Conservation (phyloP, 2,329 filamentous ascomycete species). For the Aspergillus ustus region DNA sequence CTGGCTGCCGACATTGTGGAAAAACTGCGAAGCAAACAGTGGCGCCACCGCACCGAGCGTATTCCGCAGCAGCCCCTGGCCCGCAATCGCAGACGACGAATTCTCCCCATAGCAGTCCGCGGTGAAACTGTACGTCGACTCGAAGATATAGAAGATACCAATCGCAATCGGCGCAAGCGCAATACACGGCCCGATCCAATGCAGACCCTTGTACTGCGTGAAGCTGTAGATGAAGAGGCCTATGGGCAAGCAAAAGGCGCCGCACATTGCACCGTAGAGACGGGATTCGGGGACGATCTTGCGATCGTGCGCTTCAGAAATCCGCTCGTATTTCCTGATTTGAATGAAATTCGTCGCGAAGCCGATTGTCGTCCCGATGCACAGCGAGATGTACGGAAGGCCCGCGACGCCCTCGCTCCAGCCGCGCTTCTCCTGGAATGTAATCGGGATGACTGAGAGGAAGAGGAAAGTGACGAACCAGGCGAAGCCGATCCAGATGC, state of each 20-base stretch:
- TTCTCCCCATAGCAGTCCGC: conserved; percentile 58
- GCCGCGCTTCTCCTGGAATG: conserved; percentile 57
- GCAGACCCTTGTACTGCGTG: conserved; percentile 55
- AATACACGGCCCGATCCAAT: conserved; percentile 56
- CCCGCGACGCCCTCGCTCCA: conserved; percentile 57
- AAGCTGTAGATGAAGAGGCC: conserved; percentile 60
- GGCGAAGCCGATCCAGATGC: conserved; percentile 58
- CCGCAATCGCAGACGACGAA: conserved; percentile 49
- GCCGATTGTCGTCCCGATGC: conserved; percentile 54
- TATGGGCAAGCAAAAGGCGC: conserved; percentile 53
- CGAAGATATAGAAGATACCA: conserved; percentile 57
- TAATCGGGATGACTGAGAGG: conserved; percentile 57
- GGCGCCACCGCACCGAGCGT: conserved; percentile 59
- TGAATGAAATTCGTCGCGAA: conserved; percentile 57
- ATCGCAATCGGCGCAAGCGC: conserved; percentile 56
- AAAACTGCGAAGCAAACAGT: conserved; percentile 58
- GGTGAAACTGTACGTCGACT: conserved; percentile 53
- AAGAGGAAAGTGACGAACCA: conserved; percentile 62
- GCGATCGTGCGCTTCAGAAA: conserved; percentile 33
- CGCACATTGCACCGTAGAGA: conserved; percentile 55
- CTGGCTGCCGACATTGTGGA: conserved; percentile 58
- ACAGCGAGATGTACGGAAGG: conserved; percentile 58
- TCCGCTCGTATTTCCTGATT: conserved; percentile 55
- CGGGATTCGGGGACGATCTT: conserved; percentile 51
- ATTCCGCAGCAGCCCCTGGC: conserved; percentile 58